These are phyloP conservation scores for Bullera alba DNA, from an alignment of 768 basidiomycete genomes.

Conservation along the genomic window DNA sequence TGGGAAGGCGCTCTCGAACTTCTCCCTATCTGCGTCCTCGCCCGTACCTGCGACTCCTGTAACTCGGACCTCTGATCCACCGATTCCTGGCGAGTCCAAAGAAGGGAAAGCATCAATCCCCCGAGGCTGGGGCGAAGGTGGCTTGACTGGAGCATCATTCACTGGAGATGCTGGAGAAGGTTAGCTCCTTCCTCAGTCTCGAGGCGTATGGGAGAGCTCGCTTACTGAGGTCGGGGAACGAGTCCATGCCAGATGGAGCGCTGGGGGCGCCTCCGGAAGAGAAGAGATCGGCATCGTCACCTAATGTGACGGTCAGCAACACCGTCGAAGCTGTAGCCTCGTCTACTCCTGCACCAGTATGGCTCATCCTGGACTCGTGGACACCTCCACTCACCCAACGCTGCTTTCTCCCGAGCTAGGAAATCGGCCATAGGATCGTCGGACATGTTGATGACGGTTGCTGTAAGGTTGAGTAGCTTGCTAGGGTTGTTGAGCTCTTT, in stretches of 20 bases:
- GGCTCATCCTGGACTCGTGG: neutral
- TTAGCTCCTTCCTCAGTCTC: neutral
- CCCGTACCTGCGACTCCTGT: slow-evolving; percentile 40
- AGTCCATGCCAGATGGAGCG: slow-evolving; percentile 29
- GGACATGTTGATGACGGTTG: slow-evolving; percentile 17
- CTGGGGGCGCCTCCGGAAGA: slow-evolving; percentile 29
- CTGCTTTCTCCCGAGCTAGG: slow-evolving; percentile 42
- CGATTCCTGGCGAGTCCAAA: slow-evolving; percentile 12
- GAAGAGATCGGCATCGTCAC: slow-evolving; percentile 45
- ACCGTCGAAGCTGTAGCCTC: neutral
- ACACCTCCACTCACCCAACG: slow-evolving; percentile 34
- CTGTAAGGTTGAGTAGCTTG: neutral
- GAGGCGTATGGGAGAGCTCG: neutral
- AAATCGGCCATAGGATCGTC: slow-evolving; percentile 46
- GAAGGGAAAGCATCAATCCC: slow-evolving; percentile 35
- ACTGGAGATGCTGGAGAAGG: neutral
- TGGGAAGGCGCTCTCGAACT: slow-evolving; percentile 43
- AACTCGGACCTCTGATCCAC: slow-evolving; percentile 31
- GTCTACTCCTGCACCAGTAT: neutral
- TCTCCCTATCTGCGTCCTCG: slow-evolving; percentile 35
- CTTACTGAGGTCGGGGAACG: slow-evolving; percentile 38
- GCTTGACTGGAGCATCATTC: slow-evolving; percentile 2
- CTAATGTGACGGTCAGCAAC: slow-evolving; percentile 11
- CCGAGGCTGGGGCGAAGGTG: slow-evolving; percentile 12
- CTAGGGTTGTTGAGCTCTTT: neutral